Conservation (phyloP, 805 yeast genomes). For the Wickerhamomyces canadensis region DNA sequence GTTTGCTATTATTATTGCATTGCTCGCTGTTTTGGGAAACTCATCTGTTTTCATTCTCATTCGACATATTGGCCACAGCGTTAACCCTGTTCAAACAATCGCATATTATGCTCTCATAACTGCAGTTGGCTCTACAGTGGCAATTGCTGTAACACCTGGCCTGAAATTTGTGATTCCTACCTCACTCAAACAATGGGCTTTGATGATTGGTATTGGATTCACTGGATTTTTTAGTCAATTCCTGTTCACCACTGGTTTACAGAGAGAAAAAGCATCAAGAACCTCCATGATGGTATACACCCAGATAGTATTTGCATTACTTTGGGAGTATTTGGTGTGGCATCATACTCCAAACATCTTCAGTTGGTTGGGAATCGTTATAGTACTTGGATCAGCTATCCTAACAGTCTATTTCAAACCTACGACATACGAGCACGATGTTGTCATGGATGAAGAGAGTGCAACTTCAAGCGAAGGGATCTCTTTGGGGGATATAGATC, state of each 20-base stretch:
- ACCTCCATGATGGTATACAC: slow-evolving; percentile 67
- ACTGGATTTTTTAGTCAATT: slow-evolving; percentile 78
- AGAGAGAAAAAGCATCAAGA: slow-evolving; percentile 66
- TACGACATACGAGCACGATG: background rate
- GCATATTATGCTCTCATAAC: slow-evolving; percentile 63
- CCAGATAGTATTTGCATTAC: slow-evolving; percentile 64
- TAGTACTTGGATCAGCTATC: slow-evolving; percentile 45
- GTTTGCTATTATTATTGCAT: slow-evolving; percentile 53
- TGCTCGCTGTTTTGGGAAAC: slow-evolving; percentile 62
- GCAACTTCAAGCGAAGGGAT: background rate
- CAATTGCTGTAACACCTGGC: slow-evolving; percentile 47
- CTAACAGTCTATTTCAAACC: slow-evolving; percentile 45
- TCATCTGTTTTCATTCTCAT: slow-evolving; percentile 58
- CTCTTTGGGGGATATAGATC: background rate
- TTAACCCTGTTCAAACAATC: slow-evolving; percentile 72
- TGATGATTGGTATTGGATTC: slow-evolving; percentile 55
- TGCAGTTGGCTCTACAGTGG: slow-evolving; percentile 44
- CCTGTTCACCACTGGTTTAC: slow-evolving; percentile 69
- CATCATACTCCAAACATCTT: slow-evolving; percentile 59
- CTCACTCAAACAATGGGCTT: slow-evolving; percentile 53
- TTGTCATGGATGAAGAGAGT: background rate
- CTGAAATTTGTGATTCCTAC: slow-evolving; percentile 53
- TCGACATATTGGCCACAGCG: slow-evolving; percentile 62
- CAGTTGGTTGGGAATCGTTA: slow-evolving; percentile 56
- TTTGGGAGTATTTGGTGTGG: slow-evolving; percentile 67